Conservation (phyloP, 371 early-diverging fungal genomes). For the Mortierella sp. region DNA sequence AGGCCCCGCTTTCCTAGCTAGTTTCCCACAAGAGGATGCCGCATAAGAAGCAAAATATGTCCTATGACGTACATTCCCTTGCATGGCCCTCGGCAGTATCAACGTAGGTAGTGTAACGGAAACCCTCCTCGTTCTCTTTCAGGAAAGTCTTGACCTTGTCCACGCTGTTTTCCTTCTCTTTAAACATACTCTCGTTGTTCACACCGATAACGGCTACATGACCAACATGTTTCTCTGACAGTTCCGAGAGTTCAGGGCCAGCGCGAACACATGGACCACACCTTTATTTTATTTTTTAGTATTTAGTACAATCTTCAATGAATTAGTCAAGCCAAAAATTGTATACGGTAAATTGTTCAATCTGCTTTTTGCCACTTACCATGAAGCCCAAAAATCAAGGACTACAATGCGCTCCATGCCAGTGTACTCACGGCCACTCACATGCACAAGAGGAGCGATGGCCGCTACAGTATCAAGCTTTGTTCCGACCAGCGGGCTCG, state of each 20-base stretch:
- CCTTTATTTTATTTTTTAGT: slow-evolving; percentile 10
- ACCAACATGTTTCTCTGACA: slow-evolving; percentile 37
- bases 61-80: slow-evolving; percentile 20
- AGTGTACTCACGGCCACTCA: slow-evolving; percentile 18
- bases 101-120: slow-evolving; percentile 31
- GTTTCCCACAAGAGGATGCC: too few species aligned
- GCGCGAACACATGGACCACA: slow-evolving; percentile 38
- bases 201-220: slow-evolving; percentile 40
- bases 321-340: too few species aligned
- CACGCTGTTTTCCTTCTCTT: background rate
- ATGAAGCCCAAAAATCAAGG: slow-evolving; percentile 54
- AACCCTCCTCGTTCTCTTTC: slow-evolving; percentile 20
- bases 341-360: too few species aligned
- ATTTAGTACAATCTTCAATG: background rate
- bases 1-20: background rate
- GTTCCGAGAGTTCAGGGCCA: slow-evolving; percentile 39
- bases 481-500: slow-evolving; percentile 16
- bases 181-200: slow-evolving; percentile 41
- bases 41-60: too few species aligned
- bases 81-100: slow-evolving; percentile 33
- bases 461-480: slow-evolving; percentile 13
- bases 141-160: slow-evolving; percentile 26
- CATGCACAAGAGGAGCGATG: slow-evolving; percentile 23
- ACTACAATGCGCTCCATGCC: slow-evolving; percentile 37
- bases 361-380: slow-evolving; percentile 27